Base-by-base conservation (phyloP, 495 filamentous ascomycete species). In the Penicillium pulvis region DNA sequence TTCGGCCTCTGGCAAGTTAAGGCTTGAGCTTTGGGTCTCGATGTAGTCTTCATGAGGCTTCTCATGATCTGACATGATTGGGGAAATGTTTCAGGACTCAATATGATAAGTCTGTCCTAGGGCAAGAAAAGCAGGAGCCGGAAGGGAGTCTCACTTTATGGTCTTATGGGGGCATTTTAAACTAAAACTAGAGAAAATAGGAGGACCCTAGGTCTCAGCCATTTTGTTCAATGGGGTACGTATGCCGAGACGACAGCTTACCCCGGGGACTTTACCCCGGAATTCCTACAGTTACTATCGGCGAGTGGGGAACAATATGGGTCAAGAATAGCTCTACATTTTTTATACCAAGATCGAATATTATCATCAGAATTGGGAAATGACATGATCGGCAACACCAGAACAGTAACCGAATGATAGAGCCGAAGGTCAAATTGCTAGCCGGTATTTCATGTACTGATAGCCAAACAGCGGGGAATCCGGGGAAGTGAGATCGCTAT, bases 31-130 rank as follows among this genome's bases (percentile, higher is more conserved):
- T 55, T 63, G 60, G 6, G 36, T 24, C 31, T 60, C 30, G 31
- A 65, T 12, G 23, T 54, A 56, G 20, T 62, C 59, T 41, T 63
- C 53, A 11, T 47, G 53, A 7, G 53, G 23, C 8, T 55, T 55
- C 14, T 55, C 53, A 16, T 16, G 20, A 23, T 30, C n/a, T 14
- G 53, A 47, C 53, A 55, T 55, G 26, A 16, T 30, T 3, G 12
- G 16, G 23, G 16, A 31, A 33, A 5, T 28, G 4, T 28, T 28
- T 4, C 4, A 28, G 28, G 6, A 28, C 28, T 7, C 6, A 7
- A 28, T 28, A 28, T 4, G 0, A 28, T 28, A 4, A 28, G 28
- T 28, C 6, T 23, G 2, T 28, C 28, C 28, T 28, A 4, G 28
- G 6, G 3, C 6, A 7, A 28, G 28, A 28, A 28, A 6, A 28